These are phyloP conservation scores for Trametes cinnabarina DNA, from an alignment of 768 basidiomycete species.

Conservation along the genomic window DNA sequence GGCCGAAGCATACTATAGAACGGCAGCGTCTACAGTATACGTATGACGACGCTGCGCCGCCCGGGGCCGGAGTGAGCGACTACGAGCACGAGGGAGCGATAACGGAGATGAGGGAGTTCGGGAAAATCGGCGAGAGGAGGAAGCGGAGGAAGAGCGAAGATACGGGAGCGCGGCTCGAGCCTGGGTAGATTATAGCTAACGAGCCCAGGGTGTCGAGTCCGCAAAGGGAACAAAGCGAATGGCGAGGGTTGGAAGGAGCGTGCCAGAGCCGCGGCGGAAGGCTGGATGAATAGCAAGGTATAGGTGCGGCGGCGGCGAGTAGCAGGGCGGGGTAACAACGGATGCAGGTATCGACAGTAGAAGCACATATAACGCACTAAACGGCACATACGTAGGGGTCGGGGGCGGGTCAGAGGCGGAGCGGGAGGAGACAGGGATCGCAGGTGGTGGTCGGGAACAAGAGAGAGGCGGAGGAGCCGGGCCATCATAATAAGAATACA, in stretches of 20 bases:
- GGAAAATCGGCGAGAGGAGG: neutral
- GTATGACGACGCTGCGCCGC: no score
- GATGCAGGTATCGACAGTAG: slow-evolving; percentile 19
- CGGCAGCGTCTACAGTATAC: neutral
- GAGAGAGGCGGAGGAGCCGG: neutral
- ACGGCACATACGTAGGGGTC: slow-evolving; percentile 10
- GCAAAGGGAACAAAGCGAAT: neutral
- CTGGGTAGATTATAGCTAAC: neutral
- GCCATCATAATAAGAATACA: slow-evolving; percentile 20
- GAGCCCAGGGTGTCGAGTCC: neutral
- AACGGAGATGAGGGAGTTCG: neutral
- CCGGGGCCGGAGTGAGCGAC: neutral
- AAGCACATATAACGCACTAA: slow-evolving; percentile 17
- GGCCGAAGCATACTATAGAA: neutral
- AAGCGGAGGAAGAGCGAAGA: neutral
- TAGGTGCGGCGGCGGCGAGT: slow-evolving; percentile 6
- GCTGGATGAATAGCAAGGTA: slow-evolving; percentile 7
- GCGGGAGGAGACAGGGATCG: neutral
- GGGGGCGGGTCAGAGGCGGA: neutral
- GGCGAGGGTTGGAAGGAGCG: neutral
- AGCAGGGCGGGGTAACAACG: slow-evolving; percentile 13
- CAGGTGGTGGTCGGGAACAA: neutral
- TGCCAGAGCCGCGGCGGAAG: neutral
- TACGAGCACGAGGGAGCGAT: neutral
- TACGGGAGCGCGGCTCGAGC: neutral